Conservation (phyloP, 1,284 basidiomycete genomes). For the Apiotrichum domesticum region DNA sequence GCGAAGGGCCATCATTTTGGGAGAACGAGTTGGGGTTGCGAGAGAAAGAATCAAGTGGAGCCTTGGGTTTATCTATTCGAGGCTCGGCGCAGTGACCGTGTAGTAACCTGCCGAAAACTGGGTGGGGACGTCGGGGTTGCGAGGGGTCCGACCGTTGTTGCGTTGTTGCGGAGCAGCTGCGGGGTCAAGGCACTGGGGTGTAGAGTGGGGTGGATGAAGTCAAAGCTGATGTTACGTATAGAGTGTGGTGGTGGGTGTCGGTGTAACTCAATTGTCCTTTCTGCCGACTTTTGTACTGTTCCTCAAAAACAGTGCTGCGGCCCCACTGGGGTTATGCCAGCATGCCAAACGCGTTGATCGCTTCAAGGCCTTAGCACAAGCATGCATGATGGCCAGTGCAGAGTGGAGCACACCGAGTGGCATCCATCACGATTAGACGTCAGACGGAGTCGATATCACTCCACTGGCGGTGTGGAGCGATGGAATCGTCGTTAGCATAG, state of each 20-base stretch:
- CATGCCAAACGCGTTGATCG: not conserved
- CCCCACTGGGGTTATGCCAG: not conserved
- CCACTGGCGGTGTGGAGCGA: not conserved
- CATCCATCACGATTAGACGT: not conserved
- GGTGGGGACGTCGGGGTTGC: not conserved
- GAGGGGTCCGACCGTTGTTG: slow-evolving; percentile 1
- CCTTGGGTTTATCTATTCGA: slow-evolving; percentile 1
- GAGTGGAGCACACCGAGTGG: not conserved
- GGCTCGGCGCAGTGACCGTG: not conserved
- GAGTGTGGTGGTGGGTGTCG: not conserved
- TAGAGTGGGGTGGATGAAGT: not conserved
- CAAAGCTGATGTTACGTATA: not conserved
- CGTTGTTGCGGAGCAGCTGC: not conserved
- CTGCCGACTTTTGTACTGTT: slow-evolving; percentile 35
- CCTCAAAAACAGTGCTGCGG: slow-evolving; percentile 43
- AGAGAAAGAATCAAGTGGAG: not conserved
- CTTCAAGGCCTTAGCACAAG: not conserved
- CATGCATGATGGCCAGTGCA: not conserved
- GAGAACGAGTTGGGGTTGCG: not conserved
- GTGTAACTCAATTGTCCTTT: slow-evolving; percentile 15
- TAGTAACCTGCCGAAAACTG: not conserved
- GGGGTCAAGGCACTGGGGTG: not conserved
- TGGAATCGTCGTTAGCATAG: not conserved
- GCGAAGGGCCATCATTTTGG: slow-evolving; percentile 15
- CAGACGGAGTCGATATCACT: not conserved